These are phyloP conservation scores for Candida insectorum DNA, from an alignment of 805 yeast species.

Conservation along the genomic window DNA sequence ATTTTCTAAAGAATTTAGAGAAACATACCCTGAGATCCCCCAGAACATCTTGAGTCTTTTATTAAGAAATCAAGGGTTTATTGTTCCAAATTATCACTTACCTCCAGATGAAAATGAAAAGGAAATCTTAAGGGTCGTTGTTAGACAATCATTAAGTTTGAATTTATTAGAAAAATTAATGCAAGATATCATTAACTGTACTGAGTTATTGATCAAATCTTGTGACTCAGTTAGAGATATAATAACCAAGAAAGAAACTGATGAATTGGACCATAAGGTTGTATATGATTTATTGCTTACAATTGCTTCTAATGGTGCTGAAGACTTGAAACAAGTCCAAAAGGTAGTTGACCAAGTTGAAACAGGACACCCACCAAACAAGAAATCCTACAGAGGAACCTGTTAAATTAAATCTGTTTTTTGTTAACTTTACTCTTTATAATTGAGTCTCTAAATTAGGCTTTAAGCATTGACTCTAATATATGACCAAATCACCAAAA, in stretches of 20 bases:
- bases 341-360: conserved; percentile 18
- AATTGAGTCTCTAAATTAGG: neutral
- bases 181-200: conserved; percentile 53
- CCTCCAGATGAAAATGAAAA: conserved; percentile 55
- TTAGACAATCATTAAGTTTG: conserved; percentile 64
- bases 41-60: conserved; percentile 71
- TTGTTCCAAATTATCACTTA: conserved; percentile 83
- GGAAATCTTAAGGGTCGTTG: conserved; percentile 84
- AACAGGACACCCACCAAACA: conserved; percentile 21
- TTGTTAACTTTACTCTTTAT: too few relatives aligned
- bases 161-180: conserved; percentile 60
- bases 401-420: too few relatives aligned
- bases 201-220: conserved; percentile 51
- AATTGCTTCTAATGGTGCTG: conserved; percentile 55
- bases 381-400: conserved; percentile 33
- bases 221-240: conserved; percentile 36
- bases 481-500: neutral
- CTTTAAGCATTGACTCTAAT: neutral
- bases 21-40: conserved; percentile 74
- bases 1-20: conserved; percentile 55
- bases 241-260: conserved; percentile 9
- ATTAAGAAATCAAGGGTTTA: conserved; percentile 78
- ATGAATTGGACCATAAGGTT: conserved; percentile 27
- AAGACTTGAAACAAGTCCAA: conserved; percentile 27
- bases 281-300: conserved; percentile 49